Conservation (phyloP, 1,284 basidiomycete genomes). For the Vanrija pseudolonga region DNA sequence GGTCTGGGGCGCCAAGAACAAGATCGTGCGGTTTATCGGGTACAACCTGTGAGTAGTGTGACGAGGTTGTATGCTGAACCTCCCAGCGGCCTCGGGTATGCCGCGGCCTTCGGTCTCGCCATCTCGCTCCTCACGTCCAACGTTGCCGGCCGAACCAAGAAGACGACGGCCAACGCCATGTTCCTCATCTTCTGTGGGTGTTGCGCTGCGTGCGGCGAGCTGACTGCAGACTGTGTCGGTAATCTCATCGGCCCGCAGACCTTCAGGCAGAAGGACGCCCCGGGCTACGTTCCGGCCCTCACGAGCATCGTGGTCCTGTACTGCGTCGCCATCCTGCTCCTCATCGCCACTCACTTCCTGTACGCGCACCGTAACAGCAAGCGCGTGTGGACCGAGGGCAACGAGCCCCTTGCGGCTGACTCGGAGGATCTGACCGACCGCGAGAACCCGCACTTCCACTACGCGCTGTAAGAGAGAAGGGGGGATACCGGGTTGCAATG, state of each 20-base stretch:
- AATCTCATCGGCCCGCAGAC: constrained; percentile 13
- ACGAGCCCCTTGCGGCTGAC: too few relatives aligned
- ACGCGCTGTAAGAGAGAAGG: neutral
- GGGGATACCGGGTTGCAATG: too few relatives aligned
- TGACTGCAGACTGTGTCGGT: neutral
- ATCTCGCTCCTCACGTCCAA: constrained; percentile 8
- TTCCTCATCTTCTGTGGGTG: constrained; percentile 7
- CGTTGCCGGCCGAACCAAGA: constrained; percentile 25
- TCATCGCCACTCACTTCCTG: neutral
- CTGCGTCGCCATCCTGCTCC: neutral
- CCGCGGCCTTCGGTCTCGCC: neutral
- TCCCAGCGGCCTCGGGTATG: too few relatives aligned
- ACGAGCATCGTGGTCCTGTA: neutral
- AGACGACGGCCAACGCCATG: constrained; percentile 14
- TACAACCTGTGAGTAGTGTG: constrained; percentile 6
- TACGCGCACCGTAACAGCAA: neutral
- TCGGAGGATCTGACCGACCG: constrained; percentile 1
- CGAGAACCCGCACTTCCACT: neutral
- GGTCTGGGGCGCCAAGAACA: constrained; percentile 11
- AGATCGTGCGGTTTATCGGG: constrained; percentile 1
- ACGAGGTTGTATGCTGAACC: too few relatives aligned
- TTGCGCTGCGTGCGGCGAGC: too few relatives aligned
- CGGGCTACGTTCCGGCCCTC: constrained; percentile 3
- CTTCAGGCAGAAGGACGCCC: constrained; percentile 6
- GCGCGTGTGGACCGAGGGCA: too few relatives aligned